Conservation (phyloP, 2,329 filamentous ascomycete genomes). For the Plectosphaerella sp. region DNA sequence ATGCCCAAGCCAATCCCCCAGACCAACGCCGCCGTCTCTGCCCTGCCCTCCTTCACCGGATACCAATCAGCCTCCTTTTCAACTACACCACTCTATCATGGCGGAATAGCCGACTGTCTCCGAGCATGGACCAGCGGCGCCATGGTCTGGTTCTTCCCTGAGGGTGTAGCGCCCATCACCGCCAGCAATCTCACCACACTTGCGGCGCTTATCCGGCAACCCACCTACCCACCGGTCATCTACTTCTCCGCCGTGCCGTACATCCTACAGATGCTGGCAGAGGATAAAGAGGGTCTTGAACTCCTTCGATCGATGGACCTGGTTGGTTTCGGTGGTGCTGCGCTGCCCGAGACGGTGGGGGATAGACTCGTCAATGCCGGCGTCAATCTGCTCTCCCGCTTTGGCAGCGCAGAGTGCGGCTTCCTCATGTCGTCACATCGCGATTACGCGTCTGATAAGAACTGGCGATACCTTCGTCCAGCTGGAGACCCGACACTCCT, state of each 20-base stretch:
- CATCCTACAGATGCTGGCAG: conserved; percentile 48
- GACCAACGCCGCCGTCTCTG: conserved; percentile 46
- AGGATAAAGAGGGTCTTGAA: conserved; percentile 33
- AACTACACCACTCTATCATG: conserved; percentile 63
- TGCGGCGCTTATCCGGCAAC: conserved; percentile 29
- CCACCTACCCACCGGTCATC: conserved; percentile 26
- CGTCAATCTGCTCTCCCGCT: conserved; percentile 56
- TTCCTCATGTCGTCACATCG: conserved; percentile 61
- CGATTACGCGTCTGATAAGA: conserved; percentile 46
- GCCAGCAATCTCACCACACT: conserved; percentile 45
- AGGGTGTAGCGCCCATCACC: conserved; percentile 51
- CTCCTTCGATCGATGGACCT: conserved; percentile 49
- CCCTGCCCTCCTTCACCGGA: conserved; percentile 40
- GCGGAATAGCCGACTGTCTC: conserved; percentile 59
- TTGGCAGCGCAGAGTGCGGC: conserved; percentile 63
- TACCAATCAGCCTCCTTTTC: conserved; percentile 48
- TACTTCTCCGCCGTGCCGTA: conserved; percentile 63
- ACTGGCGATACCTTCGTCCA: conserved; percentile 57
- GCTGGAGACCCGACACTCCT: conserved; percentile 24
- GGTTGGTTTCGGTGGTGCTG: conserved; percentile 60
- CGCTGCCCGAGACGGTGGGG: conserved; percentile 48
- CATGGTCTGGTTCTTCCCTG: conserved; percentile 59
- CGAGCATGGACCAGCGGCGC: conserved; percentile 57
- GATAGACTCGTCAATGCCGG: conserved; percentile 43
- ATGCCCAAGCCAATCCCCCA: conserved; percentile 60